Evolutionary conservation across 768 basidiomycete species (phyloP).

Genomic region (Mycena capillaripes): DNA sequence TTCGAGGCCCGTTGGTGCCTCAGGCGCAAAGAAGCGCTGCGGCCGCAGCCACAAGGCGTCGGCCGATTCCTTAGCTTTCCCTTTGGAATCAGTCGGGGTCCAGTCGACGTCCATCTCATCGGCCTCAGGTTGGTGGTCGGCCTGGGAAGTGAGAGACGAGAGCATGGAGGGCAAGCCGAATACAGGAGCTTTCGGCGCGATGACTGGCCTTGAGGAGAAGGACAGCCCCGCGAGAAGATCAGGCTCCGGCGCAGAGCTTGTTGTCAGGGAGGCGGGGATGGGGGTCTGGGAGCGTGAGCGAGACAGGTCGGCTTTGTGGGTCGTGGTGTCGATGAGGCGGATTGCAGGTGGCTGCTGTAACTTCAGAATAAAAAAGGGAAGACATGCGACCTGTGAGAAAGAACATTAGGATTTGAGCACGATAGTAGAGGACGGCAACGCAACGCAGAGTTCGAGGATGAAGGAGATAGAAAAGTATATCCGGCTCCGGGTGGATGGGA

Average conservation of each 20-base stretch:
- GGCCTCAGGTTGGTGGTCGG: conserved; percentile 43
- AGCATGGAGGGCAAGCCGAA: conserved; percentile 80
- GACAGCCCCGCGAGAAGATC: conserved; percentile 75
- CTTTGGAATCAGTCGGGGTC: conserved; percentile 68
- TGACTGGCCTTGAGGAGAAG: conserved; percentile 74
- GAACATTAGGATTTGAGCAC: conserved; percentile 6
- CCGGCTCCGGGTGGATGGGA: conserved; percentile 53
- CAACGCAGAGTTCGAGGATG: conserved; percentile 69
- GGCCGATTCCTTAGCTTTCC: conserved; percentile 44
- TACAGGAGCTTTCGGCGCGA: conserved; percentile 62
- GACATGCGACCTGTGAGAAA: conserved; percentile 59
- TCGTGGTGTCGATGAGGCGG: conserved; percentile 73
- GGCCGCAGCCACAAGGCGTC: conserved; percentile 72
- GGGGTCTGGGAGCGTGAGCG: conserved; percentile 63
- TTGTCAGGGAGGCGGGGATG: conserved; percentile 35
- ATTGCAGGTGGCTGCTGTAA: conserved; percentile 80
- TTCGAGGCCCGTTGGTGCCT: conserved; percentile 84
- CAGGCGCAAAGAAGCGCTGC: conserved; percentile 83
- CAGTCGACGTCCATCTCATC: conserved; percentile 81
- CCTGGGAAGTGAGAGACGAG: conserved; percentile 43
- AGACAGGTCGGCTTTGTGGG: conserved; percentile 50
- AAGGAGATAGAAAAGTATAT: conserved; percentile 64
- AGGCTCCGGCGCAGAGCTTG: conserved; percentile 53
- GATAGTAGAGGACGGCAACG: conserved; percentile 42
- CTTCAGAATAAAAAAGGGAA: conserved; percentile 69